These are phyloP conservation scores for Fragaria vesca DNA, from an alignment of 306 rosid genomes.

Conservation along the genomic window DNA sequence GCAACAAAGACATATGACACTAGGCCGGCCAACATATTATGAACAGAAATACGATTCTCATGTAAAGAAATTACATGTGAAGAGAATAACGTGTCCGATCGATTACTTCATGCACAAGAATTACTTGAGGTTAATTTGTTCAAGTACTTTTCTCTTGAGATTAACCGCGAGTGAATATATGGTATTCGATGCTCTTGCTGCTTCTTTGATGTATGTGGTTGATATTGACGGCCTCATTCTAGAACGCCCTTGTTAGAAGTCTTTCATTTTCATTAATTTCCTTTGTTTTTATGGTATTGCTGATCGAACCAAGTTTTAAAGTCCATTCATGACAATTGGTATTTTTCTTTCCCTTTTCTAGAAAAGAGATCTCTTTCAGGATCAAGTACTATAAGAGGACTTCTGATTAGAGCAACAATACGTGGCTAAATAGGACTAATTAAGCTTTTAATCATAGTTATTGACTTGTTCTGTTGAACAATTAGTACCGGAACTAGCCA, in stretches of 20 bases:
- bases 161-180: no score
- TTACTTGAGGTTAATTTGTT: not conserved
- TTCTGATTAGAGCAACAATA: not conserved
- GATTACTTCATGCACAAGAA: not conserved
- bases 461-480: constrained; percentile 3
- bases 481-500: not conserved
- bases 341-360: not conserved
- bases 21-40: no score
- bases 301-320: not conserved
- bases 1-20: not conserved
- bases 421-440: constrained; percentile 8
- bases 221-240: not conserved
- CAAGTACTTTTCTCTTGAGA: not conserved
- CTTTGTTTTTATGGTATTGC: not conserved
- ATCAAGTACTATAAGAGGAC: not conserved
- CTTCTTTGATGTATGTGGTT: not conserved
- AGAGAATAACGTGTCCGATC: not conserved
- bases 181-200: not conserved
- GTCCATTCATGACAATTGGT: not conserved
- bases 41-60: no score
- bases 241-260: not conserved
- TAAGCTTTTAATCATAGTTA: not conserved
- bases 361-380: no score
- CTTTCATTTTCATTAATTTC: not conserved
- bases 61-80: not conserved